phyloP scores from a whole-genome alignment of 2,329 filamentous ascomycete genomes.

The Neoscytalidium dimidiatum region DNA sequence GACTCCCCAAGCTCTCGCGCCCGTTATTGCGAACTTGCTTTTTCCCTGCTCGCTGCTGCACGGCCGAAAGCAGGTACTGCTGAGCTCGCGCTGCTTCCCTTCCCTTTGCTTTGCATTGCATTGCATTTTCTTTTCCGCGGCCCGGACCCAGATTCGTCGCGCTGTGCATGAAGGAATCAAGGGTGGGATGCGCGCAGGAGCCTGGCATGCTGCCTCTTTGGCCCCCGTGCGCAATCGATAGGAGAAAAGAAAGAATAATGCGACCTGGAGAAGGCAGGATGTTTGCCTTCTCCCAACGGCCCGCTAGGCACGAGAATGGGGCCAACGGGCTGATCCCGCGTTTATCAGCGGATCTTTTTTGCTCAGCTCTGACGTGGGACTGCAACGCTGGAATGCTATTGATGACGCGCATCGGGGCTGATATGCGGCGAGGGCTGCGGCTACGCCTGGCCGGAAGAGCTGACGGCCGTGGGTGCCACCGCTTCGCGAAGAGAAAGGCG shows the following conservation, averaged over 20 bases:
- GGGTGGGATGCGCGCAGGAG: not conserved
- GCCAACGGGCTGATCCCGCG: conserved; percentile 16
- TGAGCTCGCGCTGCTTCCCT: not conserved
- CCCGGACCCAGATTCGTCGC: conserved; percentile 6
- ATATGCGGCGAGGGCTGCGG: not conserved
- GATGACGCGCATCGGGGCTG: conserved; percentile 5
- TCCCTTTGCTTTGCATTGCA: not conserved
- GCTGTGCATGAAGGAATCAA: conserved; percentile 15
- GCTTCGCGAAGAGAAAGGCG: not conserved
- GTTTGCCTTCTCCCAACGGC: conserved; percentile 7
- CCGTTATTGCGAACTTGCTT: not conserved
- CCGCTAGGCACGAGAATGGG: conserved; percentile 13
- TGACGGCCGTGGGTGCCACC: not conserved
- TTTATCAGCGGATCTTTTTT: conserved; percentile 7
- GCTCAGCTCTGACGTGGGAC: conserved; percentile 15
- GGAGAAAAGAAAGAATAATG: not conserved
- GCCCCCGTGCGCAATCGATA: not conserved
- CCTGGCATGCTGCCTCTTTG: not conserved
- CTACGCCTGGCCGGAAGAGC: not conserved
- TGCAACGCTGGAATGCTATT: conserved; percentile 15
- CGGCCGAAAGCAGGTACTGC: not conserved
- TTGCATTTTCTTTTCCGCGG: conserved; percentile 1
- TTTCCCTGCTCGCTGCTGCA: conserved; percentile 1
- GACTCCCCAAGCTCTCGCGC: not conserved
- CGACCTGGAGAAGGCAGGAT: not conserved